Base-by-base conservation (phyloP, 1,284 basidiomycete species). In the Tilletia indica region DNA sequence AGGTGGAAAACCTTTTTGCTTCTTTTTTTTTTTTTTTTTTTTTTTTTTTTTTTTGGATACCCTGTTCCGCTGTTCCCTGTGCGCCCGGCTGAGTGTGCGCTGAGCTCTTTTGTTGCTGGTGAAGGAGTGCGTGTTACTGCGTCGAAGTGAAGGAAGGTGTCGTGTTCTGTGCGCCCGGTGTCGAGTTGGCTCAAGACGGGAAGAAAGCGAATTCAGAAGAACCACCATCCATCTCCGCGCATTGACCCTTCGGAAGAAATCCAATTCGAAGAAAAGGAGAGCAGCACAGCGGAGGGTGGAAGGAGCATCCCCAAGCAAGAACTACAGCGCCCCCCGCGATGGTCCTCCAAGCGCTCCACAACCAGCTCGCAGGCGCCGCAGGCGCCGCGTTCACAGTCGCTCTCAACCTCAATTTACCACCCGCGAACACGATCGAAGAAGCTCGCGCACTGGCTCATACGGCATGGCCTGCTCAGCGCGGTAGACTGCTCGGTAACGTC, bases 401-500 rank as follows among this genome's bases (percentile, higher is more conserved):
- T 5, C 25, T 25, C 68, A 45, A 68, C 21, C 68, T 68, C 49
- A 56, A 64, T 38, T 25, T 58, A 4, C 56, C 56, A n/a, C 36
- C 61, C 19, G 61, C 61, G 34, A 9, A 34, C 3, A 42, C 61
- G 12, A 8, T 34, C 16, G 61, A 64, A 14, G 34, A 64, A 39
- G 61, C 36, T 38, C 38, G 36, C 61, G 19, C 61, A 5, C 38
- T 42, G 14, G 12, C 61, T 12, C 38, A 38, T 25, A 39, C 68
- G 4, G 31, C 48, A 36, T 75, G 73, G 74, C 70, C 70, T 42
- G 68, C 72, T 21, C 76, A 78, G 61, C 79, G 81, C 38, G 82
- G 82, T 2, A 70, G 51, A 3, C 74, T 82, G 6, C 63, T 74
- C 21, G 72, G 72, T 31, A 82, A 84, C 69, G 74, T 79, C 21